Evolutionary conservation across 2,329 filamentous ascomycete genomes (phyloP), one percentile per base, ranked within the genome.

Genomic region (Aspergillus luchuensis): DNA sequence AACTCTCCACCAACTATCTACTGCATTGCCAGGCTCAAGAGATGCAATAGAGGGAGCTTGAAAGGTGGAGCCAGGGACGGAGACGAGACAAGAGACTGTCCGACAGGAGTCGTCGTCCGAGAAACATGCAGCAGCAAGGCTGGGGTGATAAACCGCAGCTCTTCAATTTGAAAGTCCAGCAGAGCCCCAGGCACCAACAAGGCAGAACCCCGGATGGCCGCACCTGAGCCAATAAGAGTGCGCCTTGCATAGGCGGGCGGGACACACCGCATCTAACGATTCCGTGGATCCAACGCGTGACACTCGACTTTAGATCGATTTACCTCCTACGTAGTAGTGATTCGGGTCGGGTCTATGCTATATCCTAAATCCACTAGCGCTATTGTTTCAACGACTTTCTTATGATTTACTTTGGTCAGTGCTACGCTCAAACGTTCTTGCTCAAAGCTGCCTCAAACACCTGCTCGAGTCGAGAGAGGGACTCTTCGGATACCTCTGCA

Each of bases 401-500:
- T 78, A 77, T 0, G 72, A 69, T 48, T 69, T 71, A 56, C 65
- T 76, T 25, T 56, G 63, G 49, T 77, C 69, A 8, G 68, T 60
- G 54, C 69, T 76, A n/a, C 70, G 69, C 51, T 71, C 65, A 57
- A 70, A 3, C 74, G 6, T 71, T 61, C 1, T 75, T 74, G 47
- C 69, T 72, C 52, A 77, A 50, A 3, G 73, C 75, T 17, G 63
- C 67, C 48, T 77, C 74, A 69, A 91, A 89, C 5, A 88, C 79
- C 53, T 78, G 76, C 61, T 84, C 82, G 33, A 91, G 73, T 58
- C 80, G 79, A 23, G 77, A 72, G 49, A 92, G 78, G 2, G 89
- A 85, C 66, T 87, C 85, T 1, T 87, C 85, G 15, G 86, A 87
- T 64, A 91, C 87, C 80, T 93, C 76, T 79, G 66, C 60, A 43